Percentiles rank a stretch among this genome's conserved stretches.
Conservation (phyloP, 2,329 filamentous ascomycete genomes). For the Zalaria obscura region DNA sequence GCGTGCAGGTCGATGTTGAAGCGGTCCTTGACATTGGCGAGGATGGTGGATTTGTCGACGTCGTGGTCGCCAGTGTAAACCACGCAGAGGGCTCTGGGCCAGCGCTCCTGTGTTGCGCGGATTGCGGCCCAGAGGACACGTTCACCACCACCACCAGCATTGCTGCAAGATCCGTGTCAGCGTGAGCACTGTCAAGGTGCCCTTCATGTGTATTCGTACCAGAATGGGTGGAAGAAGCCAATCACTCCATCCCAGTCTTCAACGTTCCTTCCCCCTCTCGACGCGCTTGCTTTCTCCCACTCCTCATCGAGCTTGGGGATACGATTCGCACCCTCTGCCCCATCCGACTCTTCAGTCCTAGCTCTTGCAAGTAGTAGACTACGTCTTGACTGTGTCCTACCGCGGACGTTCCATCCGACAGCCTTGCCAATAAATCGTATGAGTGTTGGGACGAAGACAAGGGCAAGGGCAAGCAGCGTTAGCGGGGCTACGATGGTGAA, state of each 20-base stretch:
- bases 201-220: constrained; percentile 38
- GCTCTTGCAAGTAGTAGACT: constrained; percentile 7
- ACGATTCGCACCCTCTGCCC: constrained; percentile 3
- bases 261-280: not conserved
- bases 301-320: not conserved
- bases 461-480: not conserved
- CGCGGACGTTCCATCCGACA: constrained; percentile 7
- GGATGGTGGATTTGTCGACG: constrained; percentile 63
- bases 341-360: constrained; percentile 2
- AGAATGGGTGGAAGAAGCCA: constrained; percentile 97
- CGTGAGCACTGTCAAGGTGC: not conserved
- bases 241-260: constrained; percentile 71
- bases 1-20: constrained; percentile 88
- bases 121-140: constrained; percentile 94
- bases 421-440: constrained; percentile 2
- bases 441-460: constrained; percentile 1
- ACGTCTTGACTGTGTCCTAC: constrained; percentile 6
- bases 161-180: constrained; percentile 41
- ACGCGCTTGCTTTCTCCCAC: not conserved
- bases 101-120: constrained; percentile 73
- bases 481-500: not conserved
- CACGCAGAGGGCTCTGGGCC: constrained; percentile 76
- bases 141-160: constrained; percentile 91
- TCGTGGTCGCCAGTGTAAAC: constrained; percentile 96
- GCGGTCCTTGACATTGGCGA: constrained; percentile 49